A percentile compares a stretch with the other conserved stretches of the same genome.
Conservation (phyloP, 805 yeast genomes). For the Wickerhamiella dianesei region DNA sequence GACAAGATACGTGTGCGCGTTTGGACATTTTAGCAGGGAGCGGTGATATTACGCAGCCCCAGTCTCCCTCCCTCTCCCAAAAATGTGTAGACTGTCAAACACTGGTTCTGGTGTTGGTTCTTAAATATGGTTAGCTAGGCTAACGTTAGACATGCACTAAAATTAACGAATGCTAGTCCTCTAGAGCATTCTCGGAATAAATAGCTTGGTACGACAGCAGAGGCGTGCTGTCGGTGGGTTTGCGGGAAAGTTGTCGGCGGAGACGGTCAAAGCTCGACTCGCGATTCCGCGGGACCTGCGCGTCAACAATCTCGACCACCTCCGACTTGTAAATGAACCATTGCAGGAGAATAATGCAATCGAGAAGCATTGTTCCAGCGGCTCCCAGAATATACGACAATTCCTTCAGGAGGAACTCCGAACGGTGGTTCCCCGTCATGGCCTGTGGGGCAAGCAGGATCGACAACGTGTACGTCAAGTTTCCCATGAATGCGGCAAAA, state of each 20-base stretch:
- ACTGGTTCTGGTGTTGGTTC: too few species aligned
- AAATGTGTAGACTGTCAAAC: too few species aligned
- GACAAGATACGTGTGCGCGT: neutral
- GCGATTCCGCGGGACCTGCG: neutral
- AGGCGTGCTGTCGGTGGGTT: conserved; percentile 3
- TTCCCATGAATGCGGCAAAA: conserved; percentile 65
- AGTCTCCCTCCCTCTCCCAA: neutral
- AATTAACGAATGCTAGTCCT: neutral
- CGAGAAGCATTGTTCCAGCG: conserved; percentile 73
- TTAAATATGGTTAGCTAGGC: too few species aligned
- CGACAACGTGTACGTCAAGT: conserved; percentile 60
- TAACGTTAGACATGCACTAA: neutral
- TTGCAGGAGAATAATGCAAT: conserved; percentile 34
- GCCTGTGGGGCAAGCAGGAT: conserved; percentile 43
- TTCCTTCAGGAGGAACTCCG: conserved; percentile 48
- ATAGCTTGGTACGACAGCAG: conserved; percentile 6
- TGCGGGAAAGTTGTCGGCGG: conserved; percentile 2
- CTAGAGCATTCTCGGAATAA: conserved; percentile 1
- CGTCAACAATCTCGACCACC: neutral
- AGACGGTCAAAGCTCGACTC: neutral
- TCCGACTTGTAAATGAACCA: conserved; percentile 9
- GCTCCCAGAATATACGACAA: conserved; percentile 76
- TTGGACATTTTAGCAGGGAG: neutral
- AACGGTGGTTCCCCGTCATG: conserved; percentile 30
- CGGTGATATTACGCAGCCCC: neutral